Conservation (phyloP, 73 alveolate species). For the Symbiodinium natans region DNA sequence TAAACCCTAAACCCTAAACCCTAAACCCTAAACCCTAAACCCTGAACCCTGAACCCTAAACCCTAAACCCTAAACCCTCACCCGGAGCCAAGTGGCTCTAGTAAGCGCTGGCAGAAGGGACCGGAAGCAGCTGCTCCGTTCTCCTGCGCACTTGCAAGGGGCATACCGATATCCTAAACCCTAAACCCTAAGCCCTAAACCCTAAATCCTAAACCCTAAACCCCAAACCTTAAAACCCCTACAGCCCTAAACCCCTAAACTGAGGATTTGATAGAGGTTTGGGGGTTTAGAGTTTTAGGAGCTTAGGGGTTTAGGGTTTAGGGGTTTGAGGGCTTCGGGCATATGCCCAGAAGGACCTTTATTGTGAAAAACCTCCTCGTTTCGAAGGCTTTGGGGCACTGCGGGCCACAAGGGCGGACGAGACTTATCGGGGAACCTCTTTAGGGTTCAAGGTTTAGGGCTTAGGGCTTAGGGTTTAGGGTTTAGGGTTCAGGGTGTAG, state of each 20-base stretch:
- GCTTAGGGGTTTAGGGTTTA: not conserved
- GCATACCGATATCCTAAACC: not conserved
- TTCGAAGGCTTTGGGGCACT: no score
- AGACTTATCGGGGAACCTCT: no score
- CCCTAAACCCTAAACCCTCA: not conserved
- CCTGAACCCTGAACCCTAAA: not conserved
- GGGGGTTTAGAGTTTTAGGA: not conserved
- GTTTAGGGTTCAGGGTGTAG: not conserved
- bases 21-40: not conserved
- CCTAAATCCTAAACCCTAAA: no score
- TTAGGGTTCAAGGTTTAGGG: not conserved
- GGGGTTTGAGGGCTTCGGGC: not conserved
- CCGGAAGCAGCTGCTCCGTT: conserved; percentile 70
- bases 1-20: not conserved
- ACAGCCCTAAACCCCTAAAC: no score
- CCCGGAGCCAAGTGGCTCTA: conserved; percentile 21
- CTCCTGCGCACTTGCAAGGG: not conserved
- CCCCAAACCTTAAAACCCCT: no score
- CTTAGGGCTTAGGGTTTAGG: not conserved
- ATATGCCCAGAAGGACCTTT: no score
- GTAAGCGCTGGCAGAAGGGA: conserved; percentile 75
- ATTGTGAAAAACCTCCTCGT: no score
- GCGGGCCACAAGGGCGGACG: no score
- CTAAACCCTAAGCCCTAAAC: no score
- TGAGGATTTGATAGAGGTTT: no score